Evolutionary conservation across 1,139 yeast genomes (phyloP).

Genomic region (Nadsonia starkeyi-henricii): DNA sequence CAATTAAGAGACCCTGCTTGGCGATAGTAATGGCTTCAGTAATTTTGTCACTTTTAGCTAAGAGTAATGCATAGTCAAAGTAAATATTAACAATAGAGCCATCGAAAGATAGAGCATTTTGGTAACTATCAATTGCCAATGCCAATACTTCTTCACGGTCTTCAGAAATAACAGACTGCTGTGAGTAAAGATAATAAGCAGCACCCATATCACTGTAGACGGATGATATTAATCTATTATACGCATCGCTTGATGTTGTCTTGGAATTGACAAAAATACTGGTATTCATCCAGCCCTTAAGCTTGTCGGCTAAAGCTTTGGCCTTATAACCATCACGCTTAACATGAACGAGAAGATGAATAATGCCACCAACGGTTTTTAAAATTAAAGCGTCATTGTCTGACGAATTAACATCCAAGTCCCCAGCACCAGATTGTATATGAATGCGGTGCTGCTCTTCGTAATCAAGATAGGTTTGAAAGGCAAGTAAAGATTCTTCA

Average conservation of each 20-base stretch:
- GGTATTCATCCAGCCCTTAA: slow-evolving; percentile 15
- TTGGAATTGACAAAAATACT: slow-evolving; percentile 1
- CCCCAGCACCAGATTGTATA: slow-evolving; percentile 14
- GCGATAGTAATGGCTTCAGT: slow-evolving; percentile 21
- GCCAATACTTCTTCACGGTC: slow-evolving; percentile 12
- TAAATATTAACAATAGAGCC: slow-evolving; percentile 11
- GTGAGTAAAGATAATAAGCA: slow-evolving; percentile 15
- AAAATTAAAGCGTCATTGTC: slow-evolving; percentile 18
- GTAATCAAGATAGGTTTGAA: slow-evolving; percentile 30
- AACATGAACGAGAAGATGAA: slow-evolving; percentile 12
- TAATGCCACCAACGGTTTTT: slow-evolving; percentile 15
- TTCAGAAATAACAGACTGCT: slow-evolving; percentile 12
- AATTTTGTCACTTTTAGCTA: slow-evolving; percentile 17
- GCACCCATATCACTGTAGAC: slow-evolving; percentile 17
- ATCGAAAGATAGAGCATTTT: slow-evolving; percentile 12
- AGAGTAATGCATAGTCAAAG: slow-evolving; percentile 19
- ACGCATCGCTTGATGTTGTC: slow-evolving; percentile 3
- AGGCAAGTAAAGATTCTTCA: slow-evolving; percentile 28
- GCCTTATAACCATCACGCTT: slow-evolving; percentile 13
- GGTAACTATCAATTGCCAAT: slow-evolving; percentile 16
- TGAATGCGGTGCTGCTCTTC: slow-evolving; percentile 25
- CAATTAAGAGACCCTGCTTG: slow-evolving; percentile 24
- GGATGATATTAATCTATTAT: slow-evolving; percentile 7
- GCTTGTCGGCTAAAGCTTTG: slow-evolving; percentile 15
- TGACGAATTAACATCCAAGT: slow-evolving; percentile 15